Evolutionary conservation across 2,329 filamentous ascomycete genomes (phyloP).

Genomic region (Dothistroma septosporum): DNA sequence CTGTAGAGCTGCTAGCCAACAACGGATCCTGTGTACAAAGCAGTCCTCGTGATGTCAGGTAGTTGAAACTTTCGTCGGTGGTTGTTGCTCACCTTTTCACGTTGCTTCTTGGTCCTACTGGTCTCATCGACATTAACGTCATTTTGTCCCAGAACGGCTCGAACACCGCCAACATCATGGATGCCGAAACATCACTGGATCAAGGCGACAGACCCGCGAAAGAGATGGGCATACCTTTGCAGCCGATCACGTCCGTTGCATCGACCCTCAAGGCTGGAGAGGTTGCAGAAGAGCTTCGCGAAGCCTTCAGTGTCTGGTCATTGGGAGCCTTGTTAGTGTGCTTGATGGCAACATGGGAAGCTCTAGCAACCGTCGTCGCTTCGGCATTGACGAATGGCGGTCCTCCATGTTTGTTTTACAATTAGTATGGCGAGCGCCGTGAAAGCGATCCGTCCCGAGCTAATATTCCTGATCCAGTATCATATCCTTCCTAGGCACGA

Average conservation of each 20-base stretch:
- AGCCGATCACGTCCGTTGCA: constrained; percentile 4
- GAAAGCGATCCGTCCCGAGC: neutral
- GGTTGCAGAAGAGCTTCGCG: constrained; percentile 10
- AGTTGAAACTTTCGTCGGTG: no score
- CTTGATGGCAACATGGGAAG: constrained; percentile 53
- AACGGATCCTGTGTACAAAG: no score
- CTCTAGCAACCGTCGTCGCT: constrained; percentile 45
- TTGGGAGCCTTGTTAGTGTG: constrained; percentile 45
- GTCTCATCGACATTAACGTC: no score
- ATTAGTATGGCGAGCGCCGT: constrained; percentile 34
- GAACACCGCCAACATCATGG: no score
- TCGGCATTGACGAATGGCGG: constrained; percentile 45
- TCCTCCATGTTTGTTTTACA: constrained; percentile 47
- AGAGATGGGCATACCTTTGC: constrained; percentile 6
- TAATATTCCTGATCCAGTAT: constrained; percentile 32
- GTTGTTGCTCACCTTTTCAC: no score
- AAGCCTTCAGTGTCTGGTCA: constrained; percentile 36
- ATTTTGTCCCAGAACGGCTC: no score
- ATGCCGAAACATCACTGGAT: constrained; percentile 1
- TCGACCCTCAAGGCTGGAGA: constrained; percentile 14
- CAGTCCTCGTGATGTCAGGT: no score
- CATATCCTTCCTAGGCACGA: constrained; percentile 40
- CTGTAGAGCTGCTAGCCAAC: no score
- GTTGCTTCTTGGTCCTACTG: no score
- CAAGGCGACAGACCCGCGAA: constrained; percentile 3